These are phyloP conservation scores for Paraleonurus japonicus DNA, from an alignment of 257 asterid species.

Conservation along the genomic window DNA sequence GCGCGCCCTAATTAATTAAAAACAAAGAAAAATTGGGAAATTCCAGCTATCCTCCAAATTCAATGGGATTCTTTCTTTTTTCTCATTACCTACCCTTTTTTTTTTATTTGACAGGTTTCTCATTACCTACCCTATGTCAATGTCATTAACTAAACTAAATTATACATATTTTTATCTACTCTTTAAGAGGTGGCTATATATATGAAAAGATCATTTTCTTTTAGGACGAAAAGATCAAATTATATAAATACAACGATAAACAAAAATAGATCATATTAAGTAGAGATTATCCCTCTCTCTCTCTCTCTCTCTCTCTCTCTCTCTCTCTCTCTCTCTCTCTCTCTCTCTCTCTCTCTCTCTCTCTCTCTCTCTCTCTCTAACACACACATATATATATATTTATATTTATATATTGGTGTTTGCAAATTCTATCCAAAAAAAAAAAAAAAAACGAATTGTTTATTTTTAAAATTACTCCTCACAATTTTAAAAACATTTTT, in stretches of 20 bases:
- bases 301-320: no score
- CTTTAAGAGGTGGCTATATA: not conserved
- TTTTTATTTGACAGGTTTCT: no score
- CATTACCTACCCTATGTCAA: constrained; percentile 7
- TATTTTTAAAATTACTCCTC: no score
- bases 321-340: no score
- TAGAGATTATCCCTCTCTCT: not conserved
- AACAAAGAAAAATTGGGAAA: constrained; percentile 16
- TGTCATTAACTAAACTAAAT: not conserved
- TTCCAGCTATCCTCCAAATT: not conserved
- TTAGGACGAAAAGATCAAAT: not conserved
- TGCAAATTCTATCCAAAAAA: no score
- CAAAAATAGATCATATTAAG: not conserved
- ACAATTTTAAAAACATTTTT: no score
- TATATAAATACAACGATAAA: not conserved
- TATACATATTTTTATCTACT: not conserved
- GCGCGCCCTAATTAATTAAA: constrained; percentile 1
- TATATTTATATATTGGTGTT: no score
- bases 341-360: no score
- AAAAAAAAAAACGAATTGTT: no score
- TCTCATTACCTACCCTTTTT: constrained; percentile 19
- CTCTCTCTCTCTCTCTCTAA: no score
- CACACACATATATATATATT: no score
- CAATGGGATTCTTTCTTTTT: not conserved
- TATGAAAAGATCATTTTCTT: not conserved